A percentile compares a stretch with the other conserved stretches of the same genome.
Evolutionary conservation across 1,139 yeast species (phyloP).

Genomic region (Trichomonascaceae sp.): DNA sequence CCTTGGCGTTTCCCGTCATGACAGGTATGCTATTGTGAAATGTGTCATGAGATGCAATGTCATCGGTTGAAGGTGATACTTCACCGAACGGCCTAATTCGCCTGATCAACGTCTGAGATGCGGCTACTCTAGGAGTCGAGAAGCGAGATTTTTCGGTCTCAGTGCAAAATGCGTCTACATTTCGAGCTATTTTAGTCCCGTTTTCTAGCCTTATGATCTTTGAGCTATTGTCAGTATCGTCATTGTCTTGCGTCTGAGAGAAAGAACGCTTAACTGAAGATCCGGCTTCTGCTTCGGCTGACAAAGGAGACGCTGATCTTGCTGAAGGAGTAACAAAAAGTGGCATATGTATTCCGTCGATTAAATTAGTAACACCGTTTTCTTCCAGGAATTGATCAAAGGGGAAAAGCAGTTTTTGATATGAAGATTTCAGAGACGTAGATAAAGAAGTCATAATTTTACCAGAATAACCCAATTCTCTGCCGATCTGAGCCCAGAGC

Average conservation of each 20-base stretch:
- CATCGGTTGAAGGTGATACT: slow-evolving; percentile 17
- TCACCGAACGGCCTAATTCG: slow-evolving; percentile 16
- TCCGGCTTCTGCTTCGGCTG: slow-evolving; percentile 7
- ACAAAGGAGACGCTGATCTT: neutral
- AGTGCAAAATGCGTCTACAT: slow-evolving; percentile 4
- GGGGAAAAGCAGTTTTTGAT: slow-evolving; percentile 32
- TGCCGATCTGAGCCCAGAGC: slow-evolving; percentile 46
- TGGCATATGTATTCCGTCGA: slow-evolving; percentile 12
- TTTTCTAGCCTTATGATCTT: slow-evolving; percentile 6
- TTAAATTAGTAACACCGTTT: slow-evolving; percentile 13
- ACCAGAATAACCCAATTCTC: slow-evolving; percentile 71
- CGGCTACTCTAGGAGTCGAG: slow-evolving; percentile 14
- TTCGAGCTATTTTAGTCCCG: slow-evolving; percentile 1
- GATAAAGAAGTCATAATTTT: slow-evolving; percentile 65
- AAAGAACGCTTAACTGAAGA: slow-evolving; percentile 8
- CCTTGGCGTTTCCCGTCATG: slow-evolving; percentile 15
- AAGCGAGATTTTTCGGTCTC: slow-evolving; percentile 3
- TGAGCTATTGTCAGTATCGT: slow-evolving; percentile 13
- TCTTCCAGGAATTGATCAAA: slow-evolving; percentile 30
- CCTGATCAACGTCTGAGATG: slow-evolving; percentile 13
- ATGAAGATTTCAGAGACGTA: slow-evolving; percentile 57
- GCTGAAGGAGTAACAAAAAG: slow-evolving; percentile 1
- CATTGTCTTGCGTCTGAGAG: slow-evolving; percentile 1
- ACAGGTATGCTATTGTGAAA: slow-evolving; percentile 20
- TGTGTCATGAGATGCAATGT: slow-evolving; percentile 20